Percentiles rank a stretch among this genome's conserved stretches.
Conservation (phyloP, 345 rosid species). For the Salix suchowensis region DNA sequence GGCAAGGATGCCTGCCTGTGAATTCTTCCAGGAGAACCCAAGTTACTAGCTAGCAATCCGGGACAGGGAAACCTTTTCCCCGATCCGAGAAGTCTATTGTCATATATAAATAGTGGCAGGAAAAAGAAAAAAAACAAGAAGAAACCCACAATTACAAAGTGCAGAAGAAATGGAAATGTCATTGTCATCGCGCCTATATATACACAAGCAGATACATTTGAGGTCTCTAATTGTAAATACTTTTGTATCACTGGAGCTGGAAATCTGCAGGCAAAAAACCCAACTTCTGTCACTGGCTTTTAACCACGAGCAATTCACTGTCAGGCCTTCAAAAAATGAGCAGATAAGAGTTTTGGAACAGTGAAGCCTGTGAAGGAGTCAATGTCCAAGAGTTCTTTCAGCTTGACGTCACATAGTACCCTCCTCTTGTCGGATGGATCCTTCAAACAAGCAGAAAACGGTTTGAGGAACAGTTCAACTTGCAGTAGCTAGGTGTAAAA, state of each 20-base stretch:
- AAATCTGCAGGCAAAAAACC: neutral
- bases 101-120: too few species aligned
- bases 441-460: constrained; percentile 14
- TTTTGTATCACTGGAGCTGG: too few species aligned
- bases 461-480: neutral
- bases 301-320: neutral
- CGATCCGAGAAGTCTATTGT: neutral
- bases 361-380: constrained; percentile 19
- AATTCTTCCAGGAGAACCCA: too few species aligned
- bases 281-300: neutral
- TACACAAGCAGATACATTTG: neutral
- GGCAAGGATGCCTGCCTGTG: constrained; percentile 93
- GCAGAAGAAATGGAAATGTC: too few species aligned
- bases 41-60: too few species aligned
- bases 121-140: neutral
- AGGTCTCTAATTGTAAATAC: too few species aligned
- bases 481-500: neutral
- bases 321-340: constrained; percentile 20
- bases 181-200: neutral
- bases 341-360: constrained; percentile 16
- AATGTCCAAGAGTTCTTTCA: constrained; percentile 22
- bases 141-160: neutral
- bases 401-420: constrained; percentile 19
- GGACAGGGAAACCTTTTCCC: neutral
- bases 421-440: constrained; percentile 28